Conservation (phyloP, 1,139 yeast genomes). For the Hemisphaericaspora xylofermentans region DNA sequence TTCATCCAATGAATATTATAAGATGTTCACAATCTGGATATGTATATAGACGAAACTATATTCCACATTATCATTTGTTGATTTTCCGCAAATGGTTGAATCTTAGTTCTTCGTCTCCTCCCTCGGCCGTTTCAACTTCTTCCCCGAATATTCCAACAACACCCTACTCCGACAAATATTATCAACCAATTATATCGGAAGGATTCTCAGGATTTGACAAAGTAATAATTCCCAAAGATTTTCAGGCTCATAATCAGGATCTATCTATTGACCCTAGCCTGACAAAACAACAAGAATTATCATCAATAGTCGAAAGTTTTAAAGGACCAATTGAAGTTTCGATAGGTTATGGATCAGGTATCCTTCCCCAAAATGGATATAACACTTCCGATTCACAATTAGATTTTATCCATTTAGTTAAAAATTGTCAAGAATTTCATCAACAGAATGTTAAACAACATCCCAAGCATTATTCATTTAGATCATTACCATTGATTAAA, state of each 20-base stretch:
- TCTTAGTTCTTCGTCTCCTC: constrained; percentile 4
- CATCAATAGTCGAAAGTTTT: constrained; percentile 54
- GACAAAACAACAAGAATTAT: constrained; percentile 39
- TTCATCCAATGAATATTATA: constrained; percentile 3
- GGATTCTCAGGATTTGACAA: constrained; percentile 29
- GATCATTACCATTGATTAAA: constrained; percentile 60
- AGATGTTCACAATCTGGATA: not conserved
- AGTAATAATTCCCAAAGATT: constrained; percentile 25
- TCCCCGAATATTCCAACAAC: constrained; percentile 12
- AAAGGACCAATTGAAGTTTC: constrained; percentile 63
- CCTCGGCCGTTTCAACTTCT: constrained; percentile 8
- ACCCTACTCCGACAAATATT: constrained; percentile 28
- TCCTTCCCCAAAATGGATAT: constrained; percentile 73
- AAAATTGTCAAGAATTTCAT: constrained; percentile 76
- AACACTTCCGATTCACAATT: constrained; percentile 46
- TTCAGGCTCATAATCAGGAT: constrained; percentile 49
- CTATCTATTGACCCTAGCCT: constrained; percentile 22
- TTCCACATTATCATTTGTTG: not conserved
- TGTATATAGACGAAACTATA: constrained; percentile 3
- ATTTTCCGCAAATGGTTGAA: constrained; percentile 3
- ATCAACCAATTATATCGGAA: constrained; percentile 28
- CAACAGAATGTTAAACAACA: constrained; percentile 60
- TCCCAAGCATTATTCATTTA: constrained; percentile 73
- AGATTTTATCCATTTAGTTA: constrained; percentile 85
- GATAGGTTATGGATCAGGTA: constrained; percentile 94